Conservation (phyloP, 495 filamentous ascomycete genomes). For the Opeltia flavorubescens region DNA sequence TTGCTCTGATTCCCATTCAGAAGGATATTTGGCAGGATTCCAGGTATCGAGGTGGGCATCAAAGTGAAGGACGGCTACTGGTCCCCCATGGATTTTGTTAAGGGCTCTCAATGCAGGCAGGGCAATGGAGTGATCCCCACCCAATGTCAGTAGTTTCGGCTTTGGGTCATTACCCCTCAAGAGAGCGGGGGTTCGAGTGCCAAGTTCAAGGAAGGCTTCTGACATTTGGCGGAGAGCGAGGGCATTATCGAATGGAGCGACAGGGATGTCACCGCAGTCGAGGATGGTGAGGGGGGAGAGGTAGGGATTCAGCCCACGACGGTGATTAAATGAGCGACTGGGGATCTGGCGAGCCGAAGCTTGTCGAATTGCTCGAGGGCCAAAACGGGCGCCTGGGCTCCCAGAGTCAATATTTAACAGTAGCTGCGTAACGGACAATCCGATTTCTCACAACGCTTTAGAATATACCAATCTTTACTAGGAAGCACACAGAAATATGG, state of each 20-base stretch:
- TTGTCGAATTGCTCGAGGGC: slow-evolving; percentile 67
- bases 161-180: slow-evolving; percentile 22
- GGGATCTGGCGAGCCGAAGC: slow-evolving; percentile 60
- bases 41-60: slow-evolving; percentile 76
- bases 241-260: slow-evolving; percentile 64
- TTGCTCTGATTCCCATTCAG: slow-evolving; percentile 55
- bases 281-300: slow-evolving; percentile 55
- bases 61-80: slow-evolving; percentile 71
- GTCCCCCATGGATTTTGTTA: slow-evolving; percentile 51
- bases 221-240: slow-evolving; percentile 67
- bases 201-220: slow-evolving; percentile 54
- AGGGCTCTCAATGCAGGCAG: slow-evolving; percentile 62
- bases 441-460: background rate
- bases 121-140: slow-evolving; percentile 70
- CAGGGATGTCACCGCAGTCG: slow-evolving; percentile 74
- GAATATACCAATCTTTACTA: no score
- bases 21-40: slow-evolving; percentile 66
- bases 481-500: background rate
- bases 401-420: slow-evolving; percentile 12
- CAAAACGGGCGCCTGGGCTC: slow-evolving; percentile 57
- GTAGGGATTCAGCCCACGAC: slow-evolving; percentile 66
- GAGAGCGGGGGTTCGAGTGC: slow-evolving; percentile 29
- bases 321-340: slow-evolving; percentile 63
- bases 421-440: background rate
- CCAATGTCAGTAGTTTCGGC: slow-evolving; percentile 62